phyloP scores from a whole-genome alignment of 1,284 basidiomycete genomes.

The Ustilago tritici region DNA sequence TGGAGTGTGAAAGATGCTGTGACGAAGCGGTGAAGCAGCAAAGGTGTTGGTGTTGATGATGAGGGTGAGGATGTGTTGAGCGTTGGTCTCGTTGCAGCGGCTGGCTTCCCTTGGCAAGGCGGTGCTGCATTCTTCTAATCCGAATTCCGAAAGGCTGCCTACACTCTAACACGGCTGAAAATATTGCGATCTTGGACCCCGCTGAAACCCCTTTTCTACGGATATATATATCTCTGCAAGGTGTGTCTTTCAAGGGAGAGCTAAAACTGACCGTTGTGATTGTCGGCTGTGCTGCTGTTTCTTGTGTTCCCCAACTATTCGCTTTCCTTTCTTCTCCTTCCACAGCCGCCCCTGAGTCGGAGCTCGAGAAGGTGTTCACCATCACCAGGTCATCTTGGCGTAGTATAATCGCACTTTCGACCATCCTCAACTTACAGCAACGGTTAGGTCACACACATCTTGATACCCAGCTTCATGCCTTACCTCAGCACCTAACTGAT shows the following conservation, averaged over 20 bases:
- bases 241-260: not conserved
- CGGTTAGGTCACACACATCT: not conserved
- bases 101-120: not conserved
- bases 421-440: not conserved
- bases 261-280: not conserved
- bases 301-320: no score
- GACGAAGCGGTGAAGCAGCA: not conserved
- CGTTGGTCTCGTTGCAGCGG: not conserved
- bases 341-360: not conserved
- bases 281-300: not conserved
- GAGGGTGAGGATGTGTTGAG: not conserved
- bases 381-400: no score
- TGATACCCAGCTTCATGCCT: conserved; percentile 8
- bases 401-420: not conserved
- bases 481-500: not conserved
- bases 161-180: not conserved
- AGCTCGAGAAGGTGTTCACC: not conserved
- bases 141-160: conserved; percentile 8
- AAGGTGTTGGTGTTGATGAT: not conserved
- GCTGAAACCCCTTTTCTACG: not conserved
- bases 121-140: not conserved
- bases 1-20: not conserved
- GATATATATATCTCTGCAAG: not conserved
- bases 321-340: no score
- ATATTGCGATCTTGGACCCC: no score